These are phyloP conservation scores for Terfezia claveryi DNA, from an alignment of 495 filamentous ascomycete genomes.

Conservation along the genomic window DNA sequence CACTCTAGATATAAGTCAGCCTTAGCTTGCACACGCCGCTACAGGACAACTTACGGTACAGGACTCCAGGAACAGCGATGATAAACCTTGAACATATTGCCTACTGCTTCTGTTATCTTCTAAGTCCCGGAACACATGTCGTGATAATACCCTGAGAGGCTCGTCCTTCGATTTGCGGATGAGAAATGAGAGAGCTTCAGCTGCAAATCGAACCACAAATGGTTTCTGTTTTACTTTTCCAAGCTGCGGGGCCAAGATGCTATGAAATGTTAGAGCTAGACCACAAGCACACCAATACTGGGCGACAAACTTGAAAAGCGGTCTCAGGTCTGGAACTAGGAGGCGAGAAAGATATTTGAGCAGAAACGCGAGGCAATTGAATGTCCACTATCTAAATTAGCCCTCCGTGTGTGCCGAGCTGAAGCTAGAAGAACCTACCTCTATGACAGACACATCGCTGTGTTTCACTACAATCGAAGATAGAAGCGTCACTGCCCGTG, in stretches of 20 bases:
- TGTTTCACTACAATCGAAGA: conserved; percentile 39
- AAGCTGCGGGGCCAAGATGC: conserved; percentile 59
- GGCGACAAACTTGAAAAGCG: conserved; percentile 37
- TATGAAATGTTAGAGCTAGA: neutral
- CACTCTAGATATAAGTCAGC: conserved; percentile 39
- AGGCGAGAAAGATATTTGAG: conserved; percentile 89
- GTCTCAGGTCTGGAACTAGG: conserved; percentile 61
- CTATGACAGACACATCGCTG: conserved; percentile 24
- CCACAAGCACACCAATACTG: neutral
- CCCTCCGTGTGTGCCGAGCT: conserved; percentile 31
- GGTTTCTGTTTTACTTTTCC: conserved; percentile 60
- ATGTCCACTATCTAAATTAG: conserved; percentile 89
- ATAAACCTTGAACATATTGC: conserved; percentile 65
- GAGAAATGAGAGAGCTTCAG: conserved; percentile 85
- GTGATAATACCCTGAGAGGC: conserved; percentile 44
- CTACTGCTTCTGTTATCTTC: conserved; percentile 28
- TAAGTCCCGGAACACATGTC: conserved; percentile 47
- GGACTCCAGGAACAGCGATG: conserved; percentile 73
- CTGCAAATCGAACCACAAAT: conserved; percentile 74
- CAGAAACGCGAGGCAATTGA: conserved; percentile 79
- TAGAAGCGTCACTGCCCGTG: conserved; percentile 44
- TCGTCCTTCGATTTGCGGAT: conserved; percentile 68
- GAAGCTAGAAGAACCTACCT: conserved; percentile 11
- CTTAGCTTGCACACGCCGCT: neutral
- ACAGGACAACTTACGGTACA: conserved; percentile 10